Base-by-base conservation (phyloP, 73 alveolate species). In the Tetrahymena elliotti region DNA sequence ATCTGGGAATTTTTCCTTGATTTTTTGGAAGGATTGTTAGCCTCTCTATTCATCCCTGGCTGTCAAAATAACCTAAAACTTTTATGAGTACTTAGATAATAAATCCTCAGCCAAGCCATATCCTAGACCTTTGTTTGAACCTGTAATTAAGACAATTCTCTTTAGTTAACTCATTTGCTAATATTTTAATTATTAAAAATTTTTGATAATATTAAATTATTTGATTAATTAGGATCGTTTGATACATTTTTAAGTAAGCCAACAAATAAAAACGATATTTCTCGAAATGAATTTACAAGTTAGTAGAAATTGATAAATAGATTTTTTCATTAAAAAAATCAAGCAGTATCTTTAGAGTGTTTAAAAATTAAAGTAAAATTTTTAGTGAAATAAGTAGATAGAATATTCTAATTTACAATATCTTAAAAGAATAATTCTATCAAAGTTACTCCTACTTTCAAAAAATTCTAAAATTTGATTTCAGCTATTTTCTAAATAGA, bases 51-150 rank as follows among this genome's bases (percentile, higher is more conserved):
- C 31, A 35, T 96, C 68, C 52, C 98, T 92, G 35, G 97, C 96
- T 13, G 98, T 96, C 53, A 94, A 15, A n/a, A 94, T 83, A 3
- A 94, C 52, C 12, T 4, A 24, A 33, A 47, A 35, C 31, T 82
- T 92, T 36, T 93, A 93, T 20, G 95, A 84, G 37, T 96, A 83
- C 38, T 95, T 92, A 31, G 95, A 94, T 13, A 93, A n/a, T 15
- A 96, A 68, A 35, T 38, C 93, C 53, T 96, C 96, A 11, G 92
- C 96, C 33, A 93, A 35, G 40, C 93, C 97, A 52, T 82, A 92
- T 33, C 98, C 98, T 18, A 96, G 38, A 27, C 98, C 98, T 95
- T 96, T 93, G 84, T 96, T 96, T 38, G 96, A 96, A 34, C 98
- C 98, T 52, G 98, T 96, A 40, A 96, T 95, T 38, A 93, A 52